Evolutionary conservation across 768 basidiomycete genomes (phyloP).

Genomic region (Suillus tomentosus): DNA sequence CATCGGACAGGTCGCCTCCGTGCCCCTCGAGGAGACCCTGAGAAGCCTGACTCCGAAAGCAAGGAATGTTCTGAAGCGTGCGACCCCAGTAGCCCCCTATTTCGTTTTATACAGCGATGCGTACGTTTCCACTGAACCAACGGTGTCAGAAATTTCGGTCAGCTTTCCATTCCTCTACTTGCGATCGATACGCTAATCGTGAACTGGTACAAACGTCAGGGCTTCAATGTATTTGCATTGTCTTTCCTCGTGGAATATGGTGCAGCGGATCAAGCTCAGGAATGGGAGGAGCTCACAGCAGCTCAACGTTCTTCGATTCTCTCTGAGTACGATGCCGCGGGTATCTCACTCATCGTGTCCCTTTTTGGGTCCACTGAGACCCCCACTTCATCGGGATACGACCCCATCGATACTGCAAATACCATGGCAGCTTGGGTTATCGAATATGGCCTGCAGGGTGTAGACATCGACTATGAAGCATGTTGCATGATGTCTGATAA

Average conservation of each 20-base stretch:
- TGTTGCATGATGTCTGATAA: not conserved
- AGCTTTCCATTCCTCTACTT: not conserved
- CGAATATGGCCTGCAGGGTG: constrained; percentile 49
- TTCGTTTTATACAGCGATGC: constrained; percentile 45
- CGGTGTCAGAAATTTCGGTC: constrained; percentile 46
- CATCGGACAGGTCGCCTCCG: constrained; percentile 15
- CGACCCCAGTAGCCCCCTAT: constrained; percentile 48
- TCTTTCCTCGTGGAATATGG: constrained; percentile 46
- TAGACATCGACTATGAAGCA: constrained; percentile 57
- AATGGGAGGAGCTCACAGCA: constrained; percentile 44
- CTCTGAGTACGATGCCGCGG: constrained; percentile 52
- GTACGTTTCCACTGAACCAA: constrained; percentile 47
- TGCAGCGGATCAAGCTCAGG: constrained; percentile 45
- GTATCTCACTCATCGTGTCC: constrained; percentile 60
- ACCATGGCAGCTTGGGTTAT: constrained; percentile 49
- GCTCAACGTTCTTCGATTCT: constrained; percentile 43
- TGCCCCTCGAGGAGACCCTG: constrained; percentile 28
- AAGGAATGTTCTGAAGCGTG: constrained; percentile 25
- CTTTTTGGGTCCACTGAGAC: constrained; percentile 48
- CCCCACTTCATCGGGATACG: constrained; percentile 43
- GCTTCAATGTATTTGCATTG: constrained; percentile 33
- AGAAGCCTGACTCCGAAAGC: constrained; percentile 22
- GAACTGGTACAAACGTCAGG: not conserved
- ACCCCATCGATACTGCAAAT: constrained; percentile 43
- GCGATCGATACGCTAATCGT: constrained; percentile 7